Conservation (phyloP, 2,329 filamentous ascomycete genomes). For the Neofusicoccum laricinum region DNA sequence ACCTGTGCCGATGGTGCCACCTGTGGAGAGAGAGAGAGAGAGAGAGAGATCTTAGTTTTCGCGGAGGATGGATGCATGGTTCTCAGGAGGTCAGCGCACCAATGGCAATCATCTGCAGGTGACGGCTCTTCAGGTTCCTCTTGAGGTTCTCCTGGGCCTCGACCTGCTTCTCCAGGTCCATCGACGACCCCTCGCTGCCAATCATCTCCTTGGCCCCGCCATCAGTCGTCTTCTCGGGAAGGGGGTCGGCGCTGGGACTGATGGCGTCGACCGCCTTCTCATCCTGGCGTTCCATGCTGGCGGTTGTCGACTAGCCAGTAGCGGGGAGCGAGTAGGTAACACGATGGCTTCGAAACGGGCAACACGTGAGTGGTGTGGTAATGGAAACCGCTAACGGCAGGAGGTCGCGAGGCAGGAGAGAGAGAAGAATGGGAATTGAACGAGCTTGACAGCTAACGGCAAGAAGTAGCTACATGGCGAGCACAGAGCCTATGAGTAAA, state of each 20-base stretch:
- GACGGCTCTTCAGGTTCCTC: slow-evolving; percentile 35
- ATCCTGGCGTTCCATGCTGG: slow-evolving; percentile 10
- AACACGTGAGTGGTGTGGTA: slow-evolving; percentile 12
- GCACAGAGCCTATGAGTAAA: slow-evolving; percentile 13
- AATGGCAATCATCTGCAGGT: slow-evolving; percentile 40
- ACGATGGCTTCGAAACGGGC: neutral
- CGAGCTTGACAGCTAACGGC: slow-evolving; percentile 11
- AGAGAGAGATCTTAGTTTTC: neutral
- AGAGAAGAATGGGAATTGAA: neutral
- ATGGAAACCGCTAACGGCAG: slow-evolving; percentile 14
- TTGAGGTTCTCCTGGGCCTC: slow-evolving; percentile 27
- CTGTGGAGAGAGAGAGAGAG: slow-evolving; percentile 18
- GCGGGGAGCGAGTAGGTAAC: neutral
- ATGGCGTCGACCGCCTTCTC: slow-evolving; percentile 15
- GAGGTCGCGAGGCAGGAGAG: slow-evolving; percentile 6
- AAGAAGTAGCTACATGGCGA: slow-evolving; percentile 10
- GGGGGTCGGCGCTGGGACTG: neutral
- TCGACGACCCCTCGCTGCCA: slow-evolving; percentile 12
- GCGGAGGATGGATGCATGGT: neutral
- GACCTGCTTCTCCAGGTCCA: slow-evolving; percentile 36
- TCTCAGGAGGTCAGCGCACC: slow-evolving; percentile 25
- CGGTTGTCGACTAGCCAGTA: neutral
- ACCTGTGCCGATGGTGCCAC: slow-evolving; percentile 51
- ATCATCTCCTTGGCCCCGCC: neutral
- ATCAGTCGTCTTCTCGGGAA: neutral